Percentiles rank a stretch among this genome's conserved stretches.
These are phyloP conservation scores for Globisporangium parvum DNA, from an alignment of 352 stramenopile genomes.

Conservation along the genomic window DNA sequence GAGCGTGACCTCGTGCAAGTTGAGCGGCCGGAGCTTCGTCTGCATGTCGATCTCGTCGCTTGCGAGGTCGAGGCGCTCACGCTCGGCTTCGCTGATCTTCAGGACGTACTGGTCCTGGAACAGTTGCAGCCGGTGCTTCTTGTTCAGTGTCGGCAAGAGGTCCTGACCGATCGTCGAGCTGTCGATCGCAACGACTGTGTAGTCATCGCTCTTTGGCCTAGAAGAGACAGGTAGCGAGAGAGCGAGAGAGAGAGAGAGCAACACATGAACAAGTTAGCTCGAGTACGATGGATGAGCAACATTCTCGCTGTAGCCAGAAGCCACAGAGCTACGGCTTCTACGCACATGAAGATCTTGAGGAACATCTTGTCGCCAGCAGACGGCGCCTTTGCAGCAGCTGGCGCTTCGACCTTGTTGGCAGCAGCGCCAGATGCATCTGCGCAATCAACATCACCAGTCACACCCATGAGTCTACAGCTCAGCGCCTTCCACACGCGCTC, in stretches of 20 bases:
- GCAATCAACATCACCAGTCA: not conserved
- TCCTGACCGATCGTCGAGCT: conserved; percentile 73
- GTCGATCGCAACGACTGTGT: conserved; percentile 84
- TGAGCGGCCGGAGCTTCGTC: conserved; percentile 76
- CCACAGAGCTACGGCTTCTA: too few species aligned
- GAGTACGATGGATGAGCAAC: too few species aligned
- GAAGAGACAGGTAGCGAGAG: not conserved
- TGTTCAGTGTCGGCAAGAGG: conserved; percentile 80
- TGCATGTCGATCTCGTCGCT: conserved; percentile 87
- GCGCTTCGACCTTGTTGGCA: conserved; percentile 22
- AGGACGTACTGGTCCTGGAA: conserved; percentile 87
- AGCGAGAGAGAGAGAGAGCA: not conserved
- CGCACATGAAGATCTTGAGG: conserved; percentile 87
- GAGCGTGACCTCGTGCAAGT: conserved; percentile 83
- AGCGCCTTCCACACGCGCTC: too few species aligned
- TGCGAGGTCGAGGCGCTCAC: conserved; percentile 69
- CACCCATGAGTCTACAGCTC: not conserved
- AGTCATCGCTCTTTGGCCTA: conserved; percentile 88
- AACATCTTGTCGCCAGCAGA: conserved; percentile 69
- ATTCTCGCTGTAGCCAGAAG: too few species aligned
- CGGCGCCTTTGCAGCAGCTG: conserved; percentile 36
- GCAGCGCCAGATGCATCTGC: conserved; percentile 14
- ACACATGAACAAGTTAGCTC: not conserved
- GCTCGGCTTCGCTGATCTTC: conserved; percentile 85
- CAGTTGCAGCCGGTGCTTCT: conserved; percentile 79